Conservation (phyloP, 768 basidiomycete genomes). For the Lactarius hatsudake region DNA sequence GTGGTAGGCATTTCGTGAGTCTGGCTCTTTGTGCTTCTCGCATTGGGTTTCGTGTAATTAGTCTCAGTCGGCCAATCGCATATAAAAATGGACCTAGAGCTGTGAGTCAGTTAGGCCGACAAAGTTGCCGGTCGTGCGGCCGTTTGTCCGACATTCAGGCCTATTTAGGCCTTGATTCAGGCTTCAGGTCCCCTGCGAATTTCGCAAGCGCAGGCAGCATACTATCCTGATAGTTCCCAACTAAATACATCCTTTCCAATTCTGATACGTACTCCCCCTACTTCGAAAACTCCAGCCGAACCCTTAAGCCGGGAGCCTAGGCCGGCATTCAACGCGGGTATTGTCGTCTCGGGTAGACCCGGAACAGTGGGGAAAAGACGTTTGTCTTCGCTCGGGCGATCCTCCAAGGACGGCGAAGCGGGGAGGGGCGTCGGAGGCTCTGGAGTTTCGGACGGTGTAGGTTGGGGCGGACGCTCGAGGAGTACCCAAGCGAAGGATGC, state of each 20-base stretch:
- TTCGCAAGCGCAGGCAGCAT: background rate
- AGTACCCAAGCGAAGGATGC: slow-evolving; percentile 88
- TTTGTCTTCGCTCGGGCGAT: slow-evolving; percentile 15
- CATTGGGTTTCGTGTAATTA: background rate
- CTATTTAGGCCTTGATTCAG: too few species aligned
- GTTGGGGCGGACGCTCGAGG: slow-evolving; percentile 38
- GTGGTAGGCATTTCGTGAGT: background rate
- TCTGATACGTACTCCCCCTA: slow-evolving; percentile 54
- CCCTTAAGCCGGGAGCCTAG: slow-evolving; percentile 45
- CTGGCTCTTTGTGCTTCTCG: background rate
- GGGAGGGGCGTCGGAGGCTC: background rate
- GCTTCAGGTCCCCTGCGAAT: too few species aligned
- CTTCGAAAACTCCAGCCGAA: slow-evolving; percentile 49
- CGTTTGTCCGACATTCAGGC: too few species aligned
- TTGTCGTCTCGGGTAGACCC: slow-evolving; percentile 46
- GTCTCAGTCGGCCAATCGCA: background rate
- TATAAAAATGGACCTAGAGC: background rate
- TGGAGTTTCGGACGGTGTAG: background rate
- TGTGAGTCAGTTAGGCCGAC: background rate
- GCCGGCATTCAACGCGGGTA: slow-evolving; percentile 49
- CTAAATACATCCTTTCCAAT: slow-evolving; percentile 65
- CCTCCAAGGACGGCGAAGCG: background rate
- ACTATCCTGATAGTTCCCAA: slow-evolving; percentile 40
- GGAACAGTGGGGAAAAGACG: slow-evolving; percentile 47
- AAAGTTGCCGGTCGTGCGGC: background rate